These are phyloP conservation scores for Paramecium sonneborni DNA, from an alignment of 73 alveolate species.

Conservation along the genomic window DNA sequence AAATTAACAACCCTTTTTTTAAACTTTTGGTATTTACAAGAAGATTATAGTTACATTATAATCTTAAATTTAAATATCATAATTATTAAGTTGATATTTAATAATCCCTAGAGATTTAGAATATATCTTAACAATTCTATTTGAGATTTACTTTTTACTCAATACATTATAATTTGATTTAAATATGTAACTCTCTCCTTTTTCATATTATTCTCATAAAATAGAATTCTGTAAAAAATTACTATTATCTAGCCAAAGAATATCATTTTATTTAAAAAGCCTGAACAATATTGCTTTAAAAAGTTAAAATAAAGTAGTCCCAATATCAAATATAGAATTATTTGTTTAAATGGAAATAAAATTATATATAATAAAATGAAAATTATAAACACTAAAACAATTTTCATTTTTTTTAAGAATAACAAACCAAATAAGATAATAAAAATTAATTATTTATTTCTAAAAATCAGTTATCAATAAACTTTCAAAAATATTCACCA, in stretches of 20 bases:
- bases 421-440: not conserved
- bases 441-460: not conserved
- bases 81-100: not conserved
- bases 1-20: not conserved
- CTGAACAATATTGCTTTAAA: not conserved
- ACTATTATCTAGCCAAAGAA: not conserved
- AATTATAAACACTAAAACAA: not conserved
- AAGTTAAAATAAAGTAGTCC: not conserved
- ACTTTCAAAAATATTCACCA: constrained; percentile 5
- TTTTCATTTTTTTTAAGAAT: too few relatives aligned
- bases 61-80: not conserved
- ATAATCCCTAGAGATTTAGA: too few relatives aligned
- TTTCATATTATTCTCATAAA: not conserved
- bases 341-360: not conserved
- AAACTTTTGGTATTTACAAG: not conserved
- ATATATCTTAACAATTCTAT: too few relatives aligned
- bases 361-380: not conserved
- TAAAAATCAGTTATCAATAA: not conserved
- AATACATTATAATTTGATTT: not conserved
- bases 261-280: not conserved
- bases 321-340: not conserved
- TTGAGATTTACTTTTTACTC: too few relatives aligned
- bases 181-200: not conserved
- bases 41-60: not conserved
- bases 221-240: not conserved